Percentiles rank a stretch among this genome's conserved stretches.
Conservation (phyloP, 176 grass and related monocot species). For the Phoenix dactylifera region DNA sequence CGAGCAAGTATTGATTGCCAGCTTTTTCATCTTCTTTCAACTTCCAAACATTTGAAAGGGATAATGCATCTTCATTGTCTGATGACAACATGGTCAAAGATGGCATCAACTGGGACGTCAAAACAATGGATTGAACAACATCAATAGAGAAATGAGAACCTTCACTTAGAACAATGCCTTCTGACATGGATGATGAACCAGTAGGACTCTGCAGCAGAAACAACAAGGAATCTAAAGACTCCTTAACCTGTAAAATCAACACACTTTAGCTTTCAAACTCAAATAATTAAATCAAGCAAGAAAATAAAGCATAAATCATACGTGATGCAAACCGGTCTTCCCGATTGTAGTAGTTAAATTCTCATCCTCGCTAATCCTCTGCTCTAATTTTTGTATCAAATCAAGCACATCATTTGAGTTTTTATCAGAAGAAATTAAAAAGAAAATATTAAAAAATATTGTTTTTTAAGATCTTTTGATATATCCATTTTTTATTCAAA, state of each 20-base stretch:
- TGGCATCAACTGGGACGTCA: slow-evolving; percentile 65
- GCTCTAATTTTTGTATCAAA: slow-evolving; percentile 45
- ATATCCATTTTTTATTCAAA: no score
- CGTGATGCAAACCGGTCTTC: slow-evolving; percentile 45
- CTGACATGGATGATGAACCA: slow-evolving; percentile 23
- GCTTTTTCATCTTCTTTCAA: slow-evolving; percentile 42
- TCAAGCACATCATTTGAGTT: slow-evolving; percentile 35
- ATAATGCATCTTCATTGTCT: slow-evolving; percentile 35
- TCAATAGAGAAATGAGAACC: slow-evolving; percentile 25
- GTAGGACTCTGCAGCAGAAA: slow-evolving; percentile 40
- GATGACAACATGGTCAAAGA: slow-evolving; percentile 23
- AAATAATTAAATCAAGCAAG: slow-evolving; percentile 9
- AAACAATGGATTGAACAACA: slow-evolving; percentile 41
- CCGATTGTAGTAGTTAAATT: slow-evolving; percentile 29
- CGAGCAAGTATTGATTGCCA: slow-evolving; percentile 24
- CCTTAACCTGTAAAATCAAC: slow-evolving; percentile 41
- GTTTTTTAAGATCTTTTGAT: no score
- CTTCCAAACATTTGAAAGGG: slow-evolving; percentile 75
- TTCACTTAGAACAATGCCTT: slow-evolving; percentile 38
- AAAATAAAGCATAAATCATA: slow-evolving; percentile 24
- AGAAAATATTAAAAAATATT: no score
- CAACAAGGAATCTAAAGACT: slow-evolving; percentile 40
- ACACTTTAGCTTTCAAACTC: slow-evolving; percentile 28
- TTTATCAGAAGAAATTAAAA: slow-evolving; percentile 29
- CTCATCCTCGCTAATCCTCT: slow-evolving; percentile 35